Evolutionary conservation across 106 monocot genomes (phyloP), one percentile per base, ranked within the genome.

Genomic region (Ottelia alismoides): DNA sequence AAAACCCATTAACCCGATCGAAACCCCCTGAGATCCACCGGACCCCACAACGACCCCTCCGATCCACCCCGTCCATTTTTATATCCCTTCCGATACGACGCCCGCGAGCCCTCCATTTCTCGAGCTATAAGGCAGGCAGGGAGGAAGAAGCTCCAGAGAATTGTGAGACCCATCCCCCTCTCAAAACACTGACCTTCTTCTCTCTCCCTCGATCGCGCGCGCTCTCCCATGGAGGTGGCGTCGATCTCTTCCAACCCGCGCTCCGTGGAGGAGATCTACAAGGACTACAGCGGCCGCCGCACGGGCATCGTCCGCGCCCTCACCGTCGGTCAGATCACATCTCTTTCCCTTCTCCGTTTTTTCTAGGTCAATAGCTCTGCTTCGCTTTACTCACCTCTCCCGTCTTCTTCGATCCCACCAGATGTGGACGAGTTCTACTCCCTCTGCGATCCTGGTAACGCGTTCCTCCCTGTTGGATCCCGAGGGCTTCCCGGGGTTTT

Each of bases 231-330:
- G 64, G 64, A 64, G 45, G 54, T 23, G 64, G 50, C 43, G 25
- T 43, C 80, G 23, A 57, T 81, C 43, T 73, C 81, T 62, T 82
- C 82, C 28, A 62, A 62, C 22, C 86, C 82, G 14, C 82, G 86
- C 47, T 79, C 92, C 45, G 86, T 87, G 24, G 92, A 92, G 74
- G 92, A 86, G 23, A 92, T 92, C 66, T 92, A 74, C 79, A 86
- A 74, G 65, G 92, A 92, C 62, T 82, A 62, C 77, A 60, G 65
- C 58, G 67, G 65, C 61, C 82, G 92, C 22, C 73, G 92, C 28
- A 27, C 45, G 30, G 92, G 69, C 50, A 79, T 92, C 79, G 71
- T 87, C 56, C 73, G 78, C 47, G 86, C 92, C 28, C 92, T 92
- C 52, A 82, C 86, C 31, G 5, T 23, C 48, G 92, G 85, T 85